Evolutionary conservation across 2,329 filamentous ascomycete species (phyloP), one percentile per base, ranked within the genome.

Genomic region (Aspergillus ibericus): DNA sequence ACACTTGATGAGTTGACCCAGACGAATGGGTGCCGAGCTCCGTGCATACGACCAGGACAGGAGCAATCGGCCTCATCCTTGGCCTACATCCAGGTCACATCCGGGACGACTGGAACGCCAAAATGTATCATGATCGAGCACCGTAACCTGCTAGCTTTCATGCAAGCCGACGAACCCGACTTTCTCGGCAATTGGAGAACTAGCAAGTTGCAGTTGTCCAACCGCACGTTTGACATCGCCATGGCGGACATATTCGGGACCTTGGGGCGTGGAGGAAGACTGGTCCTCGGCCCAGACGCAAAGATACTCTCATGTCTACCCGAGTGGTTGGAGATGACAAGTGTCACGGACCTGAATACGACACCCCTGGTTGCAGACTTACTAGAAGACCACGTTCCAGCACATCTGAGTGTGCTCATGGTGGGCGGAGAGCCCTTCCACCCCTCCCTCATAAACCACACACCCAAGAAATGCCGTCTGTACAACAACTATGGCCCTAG

Each of bases 81-180:
- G 3, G 56, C 56, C 1, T 58, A 48, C n/a, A 32, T 58, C 4
- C 32, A 53, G 7, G 46, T 36, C 22, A 58, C 56, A 5, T 58
- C 56, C 0, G 56, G 56, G 12, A 38, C 49, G 4, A 58, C 56
- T n/a, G 56, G 56, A 5, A 35, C 9, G 9, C 56, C 56, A 1
- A 58, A 58, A 13, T 40, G 56, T n/a, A 50, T 58, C 16, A 58
- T 58, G 56, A 22, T 58, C 2, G 44, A 44, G 22, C 56, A 58
- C 16, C 15, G 49, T 4, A 48, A 48, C 15, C 12, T 47, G 8
- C 16, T 55, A 12, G 42, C 40, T 13, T 47, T 55, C 12, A 32
- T 48, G 29, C n/a, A 47, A 36, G 12, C 20, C 18, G 12, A 42
- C 8, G 40, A 55, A 12, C 40, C 29, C 13, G 53, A 55, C 1